Conservation (phyloP, 106 monocot species). For the Dendrobium catenatum region DNA sequence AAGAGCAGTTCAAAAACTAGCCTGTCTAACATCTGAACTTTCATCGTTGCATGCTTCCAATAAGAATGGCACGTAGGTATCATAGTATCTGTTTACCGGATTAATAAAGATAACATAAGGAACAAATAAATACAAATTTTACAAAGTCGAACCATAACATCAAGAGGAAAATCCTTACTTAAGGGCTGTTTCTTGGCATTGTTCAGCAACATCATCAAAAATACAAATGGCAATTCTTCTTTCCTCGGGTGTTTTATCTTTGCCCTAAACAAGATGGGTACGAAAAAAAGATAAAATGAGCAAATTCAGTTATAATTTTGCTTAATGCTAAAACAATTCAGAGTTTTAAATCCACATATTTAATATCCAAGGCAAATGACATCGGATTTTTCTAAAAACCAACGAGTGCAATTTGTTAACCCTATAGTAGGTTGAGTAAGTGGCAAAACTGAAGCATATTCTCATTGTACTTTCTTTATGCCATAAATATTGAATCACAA, state of each 20-base stretch:
- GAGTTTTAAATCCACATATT: neutral
- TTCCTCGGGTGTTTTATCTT: conserved; percentile 88
- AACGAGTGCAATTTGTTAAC: too few relatives aligned
- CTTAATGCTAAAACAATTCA: neutral
- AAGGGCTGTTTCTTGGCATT: conserved; percentile 81
- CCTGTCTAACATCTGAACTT: conserved; percentile 90
- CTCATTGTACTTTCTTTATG: too few relatives aligned
- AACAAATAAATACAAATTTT: neutral
- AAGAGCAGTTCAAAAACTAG: conserved; percentile 5
- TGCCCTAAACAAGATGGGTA: conserved; percentile 40
- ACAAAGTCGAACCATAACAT: neutral
- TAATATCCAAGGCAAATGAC: neutral
- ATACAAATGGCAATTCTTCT: conserved; percentile 98
- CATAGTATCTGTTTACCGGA: conserved; percentile 60
- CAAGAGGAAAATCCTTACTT: conserved; percentile 42
- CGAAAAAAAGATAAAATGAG: neutral
- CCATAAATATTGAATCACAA: too few relatives aligned
- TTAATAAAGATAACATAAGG: conserved; percentile 8
- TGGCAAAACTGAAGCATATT: too few relatives aligned
- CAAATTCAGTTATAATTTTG: neutral
- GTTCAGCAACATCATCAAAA: conserved; percentile 96
- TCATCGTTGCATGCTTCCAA: conserved; percentile 91
- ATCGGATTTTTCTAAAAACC: too few relatives aligned
- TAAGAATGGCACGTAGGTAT: conserved; percentile 84
- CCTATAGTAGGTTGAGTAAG: too few relatives aligned